Conservation (phyloP, 805 yeast species). For the Kazachstania martiniae region DNA sequence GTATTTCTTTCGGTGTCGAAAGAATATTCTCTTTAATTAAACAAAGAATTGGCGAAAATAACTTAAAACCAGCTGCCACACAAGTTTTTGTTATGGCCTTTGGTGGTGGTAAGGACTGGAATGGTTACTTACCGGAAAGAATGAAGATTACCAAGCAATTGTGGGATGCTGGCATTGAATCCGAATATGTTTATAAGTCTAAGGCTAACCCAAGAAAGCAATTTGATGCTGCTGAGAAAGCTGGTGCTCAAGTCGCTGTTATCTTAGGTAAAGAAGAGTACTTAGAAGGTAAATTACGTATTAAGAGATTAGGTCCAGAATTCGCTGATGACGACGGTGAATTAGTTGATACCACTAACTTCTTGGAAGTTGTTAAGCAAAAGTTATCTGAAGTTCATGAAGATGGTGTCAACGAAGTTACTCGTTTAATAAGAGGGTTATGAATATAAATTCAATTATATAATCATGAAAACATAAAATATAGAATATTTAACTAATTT, state of each 20-base stretch:
- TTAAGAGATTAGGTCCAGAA: conserved; percentile 83
- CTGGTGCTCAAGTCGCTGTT: conserved; percentile 84
- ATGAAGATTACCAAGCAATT: conserved; percentile 73
- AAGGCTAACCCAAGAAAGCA: conserved; percentile 94
- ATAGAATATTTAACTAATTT: too few relatives aligned
- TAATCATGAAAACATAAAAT: not conserved
- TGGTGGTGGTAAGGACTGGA: conserved; percentile 97
- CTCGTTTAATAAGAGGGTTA: conserved; percentile 50
- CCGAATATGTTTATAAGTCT: conserved; percentile 85
- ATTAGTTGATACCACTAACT: conserved; percentile 49
- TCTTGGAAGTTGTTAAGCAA: conserved; percentile 42
- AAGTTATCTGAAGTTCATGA: conserved; percentile 40
- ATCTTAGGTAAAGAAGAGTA: conserved; percentile 94
- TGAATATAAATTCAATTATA: conserved; percentile 13
- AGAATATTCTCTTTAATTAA: conserved; percentile 84
- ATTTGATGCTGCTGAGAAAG: conserved; percentile 93
- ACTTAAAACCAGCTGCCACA: conserved; percentile 71
- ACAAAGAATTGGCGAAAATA: conserved; percentile 51
- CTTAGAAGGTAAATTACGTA: conserved; percentile 63
- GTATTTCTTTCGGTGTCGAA: conserved; percentile 94
- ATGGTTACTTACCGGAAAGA: conserved; percentile 84
- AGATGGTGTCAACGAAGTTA: conserved; percentile 53
- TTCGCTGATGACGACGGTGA: conserved; percentile 83
- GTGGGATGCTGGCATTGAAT: conserved; percentile 83
- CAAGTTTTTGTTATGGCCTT: conserved; percentile 96